Evolutionary conservation across 2,329 filamentous ascomycete species (phyloP), one percentile per base, ranked within the genome.

Genomic region (Aspergillus aculeatinus): DNA sequence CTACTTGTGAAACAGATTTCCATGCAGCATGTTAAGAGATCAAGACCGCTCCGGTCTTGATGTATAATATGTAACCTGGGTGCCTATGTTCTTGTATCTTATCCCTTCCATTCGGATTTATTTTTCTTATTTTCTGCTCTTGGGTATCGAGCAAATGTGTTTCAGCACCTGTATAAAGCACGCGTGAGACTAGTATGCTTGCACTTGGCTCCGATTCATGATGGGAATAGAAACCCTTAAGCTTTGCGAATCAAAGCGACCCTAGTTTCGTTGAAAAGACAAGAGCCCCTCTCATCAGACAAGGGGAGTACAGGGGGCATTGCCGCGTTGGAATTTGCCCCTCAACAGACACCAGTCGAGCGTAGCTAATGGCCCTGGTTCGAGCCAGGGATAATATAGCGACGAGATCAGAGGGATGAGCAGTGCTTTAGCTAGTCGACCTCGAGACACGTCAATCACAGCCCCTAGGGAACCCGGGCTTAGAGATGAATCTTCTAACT

Each of bases 401-500:
- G 12, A 25, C 7, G 48, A 50, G 29, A 53, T 51, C 35, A 51
- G 29, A 50, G 27, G 25, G 5, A 58, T 48, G 48, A 50, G 33
- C 51, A 42, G 59, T 51, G 55, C 55, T 33, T 55, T 21, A 48
- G 16, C 51, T 35, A 51, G 11, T n/a, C 33, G 19, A 12, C 44
- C 47, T 23, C 4, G 31, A 29, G 53, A 55, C 53, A 48, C 53
- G 44, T 55, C 53, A 55, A 10, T 48, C 16, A 47, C 27, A 33
- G 10, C 29, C 16, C 27, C 44, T 21, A 25, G 42, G 11, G 10
- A 19, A 19, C 16, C 16, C 39, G 14, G 16, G 16, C 39, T 16
- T 44, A 19, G 16, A 19, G 5, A 19, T 19, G 39, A 16, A 44
- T 44, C 14, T 2, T 44, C 16, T 44, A 5, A 19, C 14, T 3